A percentile compares a stretch with the other conserved stretches of the same genome.
These are phyloP conservation scores for Asterophora parasitica DNA, from an alignment of 768 basidiomycete genomes.

Conservation along the genomic window DNA sequence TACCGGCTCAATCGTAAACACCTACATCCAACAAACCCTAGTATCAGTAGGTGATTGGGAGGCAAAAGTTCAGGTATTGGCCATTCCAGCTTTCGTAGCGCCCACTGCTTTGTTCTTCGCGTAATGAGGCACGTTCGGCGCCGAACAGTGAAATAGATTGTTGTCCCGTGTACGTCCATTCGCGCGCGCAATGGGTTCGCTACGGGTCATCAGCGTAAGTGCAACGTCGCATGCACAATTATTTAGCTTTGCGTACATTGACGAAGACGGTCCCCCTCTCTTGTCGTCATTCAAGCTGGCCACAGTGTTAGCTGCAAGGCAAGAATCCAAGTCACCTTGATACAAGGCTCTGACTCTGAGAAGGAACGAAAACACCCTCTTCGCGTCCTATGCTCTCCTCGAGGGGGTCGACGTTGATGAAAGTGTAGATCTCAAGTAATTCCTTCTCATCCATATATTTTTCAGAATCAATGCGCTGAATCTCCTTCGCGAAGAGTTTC, in stretches of 20 bases:
- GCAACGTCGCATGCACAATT: background rate
- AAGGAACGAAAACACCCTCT: background rate
- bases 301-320: constrained; percentile 9
- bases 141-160: constrained; percentile 75
- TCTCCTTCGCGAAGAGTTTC: constrained; percentile 37
- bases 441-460: constrained; percentile 37
- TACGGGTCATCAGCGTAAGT: constrained; percentile 22
- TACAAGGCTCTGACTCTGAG: constrained; percentile 13
- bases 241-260: no score
- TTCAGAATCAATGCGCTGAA: constrained; percentile 34
- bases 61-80: constrained; percentile 29
- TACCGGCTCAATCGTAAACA: constrained; percentile 80
- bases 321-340: constrained; percentile 4
- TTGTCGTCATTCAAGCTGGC: constrained; percentile 10
- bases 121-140: constrained; percentile 92
- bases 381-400: constrained; percentile 17
- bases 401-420: constrained; percentile 37
- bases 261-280: constrained; percentile 10
- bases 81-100: constrained; percentile 92
- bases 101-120: constrained; percentile 92
- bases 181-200: constrained; percentile 80
- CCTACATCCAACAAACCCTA: constrained; percentile 26
- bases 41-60: constrained; percentile 2
- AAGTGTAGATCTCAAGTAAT: constrained; percentile 36
- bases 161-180: constrained; percentile 91